Conservation (phyloP, 495 filamentous ascomycete species). For the Mytilinidion resinicola region DNA sequence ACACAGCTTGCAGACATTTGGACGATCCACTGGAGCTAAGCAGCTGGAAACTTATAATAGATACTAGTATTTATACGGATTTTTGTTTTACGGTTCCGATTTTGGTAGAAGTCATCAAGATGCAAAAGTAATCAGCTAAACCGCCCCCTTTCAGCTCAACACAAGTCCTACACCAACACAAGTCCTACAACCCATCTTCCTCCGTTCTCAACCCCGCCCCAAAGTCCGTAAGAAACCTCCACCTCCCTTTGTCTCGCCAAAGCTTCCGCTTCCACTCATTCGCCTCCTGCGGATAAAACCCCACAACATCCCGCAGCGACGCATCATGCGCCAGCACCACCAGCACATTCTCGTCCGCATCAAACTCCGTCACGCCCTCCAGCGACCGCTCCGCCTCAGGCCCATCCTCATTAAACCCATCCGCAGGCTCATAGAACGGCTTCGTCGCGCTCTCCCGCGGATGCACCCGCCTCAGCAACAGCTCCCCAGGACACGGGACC, state of each 20-base stretch:
- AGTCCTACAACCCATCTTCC: background rate
- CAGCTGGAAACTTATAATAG: too few relatives aligned
- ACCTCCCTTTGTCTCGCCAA: background rate
- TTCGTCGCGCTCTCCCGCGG: constrained; percentile 19
- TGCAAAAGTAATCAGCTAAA: too few relatives aligned
- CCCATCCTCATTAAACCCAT: background rate
- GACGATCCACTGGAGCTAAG: too few relatives aligned
- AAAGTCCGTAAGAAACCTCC: constrained; percentile 1
- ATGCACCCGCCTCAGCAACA: constrained; percentile 33
- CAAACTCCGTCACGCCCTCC: background rate
- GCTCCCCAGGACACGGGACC: constrained; percentile 35
- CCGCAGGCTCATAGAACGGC: constrained; percentile 35
- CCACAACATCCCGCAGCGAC: background rate
- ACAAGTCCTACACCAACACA: too few relatives aligned
- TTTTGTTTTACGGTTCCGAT: too few relatives aligned
- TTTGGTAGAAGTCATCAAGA: too few relatives aligned
- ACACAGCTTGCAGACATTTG: too few relatives aligned
- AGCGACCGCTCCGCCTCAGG: background rate
- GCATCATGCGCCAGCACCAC: constrained; percentile 1
- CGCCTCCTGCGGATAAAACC: background rate
- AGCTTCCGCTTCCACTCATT: background rate
- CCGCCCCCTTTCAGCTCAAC: too few relatives aligned
- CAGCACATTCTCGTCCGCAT: background rate
- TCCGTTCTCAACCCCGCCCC: background rate
- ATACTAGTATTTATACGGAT: too few relatives aligned